A percentile compares a stretch with the other conserved stretches of the same genome.
Evolutionary conservation across 139 green algal species (phyloP).

Genomic region (Chlamydomonas asymmetrica): DNA sequence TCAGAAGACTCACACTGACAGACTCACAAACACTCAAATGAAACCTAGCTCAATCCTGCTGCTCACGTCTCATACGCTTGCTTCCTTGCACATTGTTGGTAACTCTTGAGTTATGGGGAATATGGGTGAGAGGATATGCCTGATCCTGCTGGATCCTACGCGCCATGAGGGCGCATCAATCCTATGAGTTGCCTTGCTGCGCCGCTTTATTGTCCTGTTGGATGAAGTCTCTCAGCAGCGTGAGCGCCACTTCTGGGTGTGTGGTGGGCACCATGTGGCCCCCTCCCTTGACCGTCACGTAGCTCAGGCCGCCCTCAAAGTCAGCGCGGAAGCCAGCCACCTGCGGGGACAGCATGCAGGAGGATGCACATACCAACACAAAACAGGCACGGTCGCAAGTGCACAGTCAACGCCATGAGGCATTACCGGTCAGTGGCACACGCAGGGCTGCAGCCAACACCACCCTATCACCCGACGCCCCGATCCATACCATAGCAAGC

Average conservation of each 20-base stretch:
- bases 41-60: too few species aligned
- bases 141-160: too few species aligned
- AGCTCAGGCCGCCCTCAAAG: slow-evolving; percentile 25
- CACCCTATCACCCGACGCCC: too few species aligned
- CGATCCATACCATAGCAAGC: not conserved
- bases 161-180: too few species aligned
- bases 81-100: too few species aligned
- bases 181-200: too few species aligned
- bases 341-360: slow-evolving; percentile 9
- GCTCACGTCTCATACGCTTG: too few species aligned
- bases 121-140: too few species aligned
- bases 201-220: too few species aligned
- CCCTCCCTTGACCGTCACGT: slow-evolving; percentile 38
- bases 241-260: slow-evolving; percentile 16
- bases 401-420: not conserved
- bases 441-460: not conserved
- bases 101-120: too few species aligned
- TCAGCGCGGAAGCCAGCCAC: slow-evolving; percentile 30
- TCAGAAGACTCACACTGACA: too few species aligned
- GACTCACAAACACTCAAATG: too few species aligned
- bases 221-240: slow-evolving; percentile 21
- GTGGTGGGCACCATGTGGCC: slow-evolving; percentile 47
- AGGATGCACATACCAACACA: not conserved
- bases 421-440: not conserved
- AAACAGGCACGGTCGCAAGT: not conserved